Evolutionary conservation across 108 stramenopile species (phyloP).

Genomic region (Fragilaria crotonensis): DNA sequence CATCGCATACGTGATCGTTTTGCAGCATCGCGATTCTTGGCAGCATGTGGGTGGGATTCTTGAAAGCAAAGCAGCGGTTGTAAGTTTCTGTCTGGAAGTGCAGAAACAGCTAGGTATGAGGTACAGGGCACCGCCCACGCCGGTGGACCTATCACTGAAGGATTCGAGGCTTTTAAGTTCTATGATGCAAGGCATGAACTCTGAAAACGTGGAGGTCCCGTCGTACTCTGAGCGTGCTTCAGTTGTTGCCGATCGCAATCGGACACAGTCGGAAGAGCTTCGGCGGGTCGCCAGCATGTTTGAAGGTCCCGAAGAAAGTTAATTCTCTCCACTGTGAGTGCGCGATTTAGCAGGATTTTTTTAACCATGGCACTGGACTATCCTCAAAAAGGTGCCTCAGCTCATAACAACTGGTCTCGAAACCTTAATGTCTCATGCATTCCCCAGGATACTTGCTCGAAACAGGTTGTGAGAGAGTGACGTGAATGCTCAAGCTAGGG

Average conservation of each 20-base stretch:
- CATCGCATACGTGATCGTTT: constrained; percentile 41
- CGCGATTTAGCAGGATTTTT: no score
- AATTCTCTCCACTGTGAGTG: no score
- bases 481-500: no score
- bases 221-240: no score
- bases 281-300: background rate
- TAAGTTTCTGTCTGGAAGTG: constrained; percentile 53
- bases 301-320: no score
- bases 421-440: no score
- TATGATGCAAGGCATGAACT: background rate
- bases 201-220: background rate
- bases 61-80: constrained; percentile 54
- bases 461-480: no score
- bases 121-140: constrained; percentile 30
- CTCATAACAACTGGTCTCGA: no score
- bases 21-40: constrained; percentile 43
- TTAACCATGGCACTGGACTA: no score
- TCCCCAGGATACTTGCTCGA: no score
- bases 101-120: constrained; percentile 59
- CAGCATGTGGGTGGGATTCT: constrained; percentile 40
- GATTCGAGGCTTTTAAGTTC: background rate
- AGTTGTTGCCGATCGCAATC: background rate
- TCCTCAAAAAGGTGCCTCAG: no score
- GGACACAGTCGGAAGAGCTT: background rate
- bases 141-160: constrained; percentile 2